Percentiles rank a stretch among this genome's conserved stretches.
phyloP scores from a whole-genome alignment of 768 basidiomycete species.

The Mycena metata region DNA sequence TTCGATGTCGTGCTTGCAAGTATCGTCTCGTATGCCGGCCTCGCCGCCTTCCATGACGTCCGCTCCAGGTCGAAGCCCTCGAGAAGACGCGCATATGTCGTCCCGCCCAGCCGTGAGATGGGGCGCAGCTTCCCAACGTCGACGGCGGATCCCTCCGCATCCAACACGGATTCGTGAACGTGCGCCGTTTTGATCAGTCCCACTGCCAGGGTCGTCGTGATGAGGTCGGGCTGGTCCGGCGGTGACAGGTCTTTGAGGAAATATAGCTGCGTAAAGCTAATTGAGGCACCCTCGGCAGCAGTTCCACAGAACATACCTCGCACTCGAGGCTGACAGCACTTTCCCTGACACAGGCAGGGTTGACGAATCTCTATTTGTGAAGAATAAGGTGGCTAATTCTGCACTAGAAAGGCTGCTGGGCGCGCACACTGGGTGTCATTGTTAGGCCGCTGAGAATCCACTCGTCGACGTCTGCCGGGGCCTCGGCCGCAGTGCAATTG shows the following conservation, averaged over 20 bases:
- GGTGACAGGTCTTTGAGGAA: slow-evolving; percentile 63
- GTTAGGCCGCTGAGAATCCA: slow-evolving; percentile 75
- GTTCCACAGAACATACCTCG: slow-evolving; percentile 56
- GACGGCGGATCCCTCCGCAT: slow-evolving; percentile 54
- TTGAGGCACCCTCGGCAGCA: slow-evolving; percentile 23
- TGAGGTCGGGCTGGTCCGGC: slow-evolving; percentile 48
- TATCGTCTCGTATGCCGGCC: slow-evolving; percentile 45
- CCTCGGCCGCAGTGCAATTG: slow-evolving; percentile 68
- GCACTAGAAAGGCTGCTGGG: neutral
- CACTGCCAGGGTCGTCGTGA: slow-evolving; percentile 62
- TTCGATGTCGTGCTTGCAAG: slow-evolving; percentile 3
- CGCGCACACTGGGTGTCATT: slow-evolving; percentile 64
- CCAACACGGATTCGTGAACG: slow-evolving; percentile 63
- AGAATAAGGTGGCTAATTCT: slow-evolving; percentile 2
- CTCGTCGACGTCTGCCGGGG: slow-evolving; percentile 66
- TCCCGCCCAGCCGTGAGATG: slow-evolving; percentile 69
- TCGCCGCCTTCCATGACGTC: slow-evolving; percentile 51
- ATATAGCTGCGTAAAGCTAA: slow-evolving; percentile 55
- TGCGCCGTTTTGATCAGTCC: slow-evolving; percentile 69
- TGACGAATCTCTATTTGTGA: slow-evolving; percentile 60
- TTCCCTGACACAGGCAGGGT: slow-evolving; percentile 67
- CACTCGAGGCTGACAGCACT: slow-evolving; percentile 75
- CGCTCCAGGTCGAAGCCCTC: slow-evolving; percentile 63
- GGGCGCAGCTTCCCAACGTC: slow-evolving; percentile 64
- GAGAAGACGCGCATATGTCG: slow-evolving; percentile 62